Evolutionary conservation across 129 eudicot genomes (phyloP).

Genomic region (Gnaphalium uliginosum): DNA sequence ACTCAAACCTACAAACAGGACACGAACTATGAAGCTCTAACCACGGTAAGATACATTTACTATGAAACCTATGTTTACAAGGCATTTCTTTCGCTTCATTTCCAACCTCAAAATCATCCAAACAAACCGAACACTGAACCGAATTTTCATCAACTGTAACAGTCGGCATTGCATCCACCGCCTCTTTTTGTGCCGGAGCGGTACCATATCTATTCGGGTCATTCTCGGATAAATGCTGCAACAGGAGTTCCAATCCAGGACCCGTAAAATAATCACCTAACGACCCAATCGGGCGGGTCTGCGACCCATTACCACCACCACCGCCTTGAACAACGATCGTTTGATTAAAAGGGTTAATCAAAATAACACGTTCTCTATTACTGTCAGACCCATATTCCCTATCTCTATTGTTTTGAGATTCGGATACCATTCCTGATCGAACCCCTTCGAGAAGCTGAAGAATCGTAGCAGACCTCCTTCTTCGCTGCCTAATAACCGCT

Average conservation of each 20-base stretch:
- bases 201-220: slow-evolving; percentile 88
- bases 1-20: slow-evolving; percentile 76
- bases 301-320: slow-evolving; percentile 31
- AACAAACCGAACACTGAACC: slow-evolving; percentile 77
- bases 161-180: slow-evolving; percentile 66
- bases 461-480: slow-evolving; percentile 57
- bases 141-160: slow-evolving; percentile 48
- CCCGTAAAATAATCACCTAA: slow-evolving; percentile 80
- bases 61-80: slow-evolving; percentile 85
- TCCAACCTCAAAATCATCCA: slow-evolving; percentile 82
- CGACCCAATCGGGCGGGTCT: slow-evolving; percentile 56
- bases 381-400: slow-evolving; percentile 6
- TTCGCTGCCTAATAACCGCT: slow-evolving; percentile 34
- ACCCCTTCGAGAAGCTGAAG: slow-evolving; percentile 67
- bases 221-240: slow-evolving; percentile 85
- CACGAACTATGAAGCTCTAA: slow-evolving; percentile 88
- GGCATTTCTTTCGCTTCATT: slow-evolving; percentile 79
- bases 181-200: slow-evolving; percentile 75
- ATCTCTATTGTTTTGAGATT: slow-evolving; percentile 30
- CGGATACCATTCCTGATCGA: slow-evolving; percentile 42
- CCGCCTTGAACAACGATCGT: slow-evolving; percentile 69
- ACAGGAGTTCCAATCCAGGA: slow-evolving; percentile 67
- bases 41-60: slow-evolving; percentile 85
- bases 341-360: slow-evolving; percentile 78
- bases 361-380: slow-evolving; percentile 48